A percentile compares a stretch with the other conserved stretches of the same genome.
Evolutionary conservation across 768 basidiomycete genomes (phyloP).

Genomic region (Pleurotus eryngii): DNA sequence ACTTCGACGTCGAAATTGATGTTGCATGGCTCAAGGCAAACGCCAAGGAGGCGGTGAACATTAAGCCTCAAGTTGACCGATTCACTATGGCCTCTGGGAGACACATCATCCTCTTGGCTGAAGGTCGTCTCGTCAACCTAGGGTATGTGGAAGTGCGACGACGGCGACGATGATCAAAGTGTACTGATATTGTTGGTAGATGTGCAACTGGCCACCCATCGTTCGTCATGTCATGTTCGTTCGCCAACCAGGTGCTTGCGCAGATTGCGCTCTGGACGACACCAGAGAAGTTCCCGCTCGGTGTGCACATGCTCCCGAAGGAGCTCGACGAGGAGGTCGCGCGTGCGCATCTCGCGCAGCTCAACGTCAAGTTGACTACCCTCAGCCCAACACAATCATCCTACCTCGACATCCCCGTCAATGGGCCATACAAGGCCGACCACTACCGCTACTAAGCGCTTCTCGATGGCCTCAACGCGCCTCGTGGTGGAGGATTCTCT

Average conservation of each 20-base stretch:
- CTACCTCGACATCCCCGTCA: conserved; percentile 88
- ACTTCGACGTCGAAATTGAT: conserved; percentile 90
- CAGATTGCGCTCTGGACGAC: conserved; percentile 98
- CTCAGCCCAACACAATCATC: conserved; percentile 70
- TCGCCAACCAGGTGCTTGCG: conserved; percentile 97
- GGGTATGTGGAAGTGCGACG: conserved; percentile 48
- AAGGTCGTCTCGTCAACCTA: conserved; percentile 98
- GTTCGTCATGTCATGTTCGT: conserved; percentile 99
- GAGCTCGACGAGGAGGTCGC: conserved; percentile 99
- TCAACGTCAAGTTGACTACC: conserved; percentile 91
- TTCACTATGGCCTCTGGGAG: conserved; percentile 90
- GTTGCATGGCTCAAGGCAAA: conserved; percentile 98
- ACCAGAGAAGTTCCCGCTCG: conserved; percentile 88
- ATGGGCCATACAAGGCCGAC: conserved; percentile 63
- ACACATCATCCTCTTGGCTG: conserved; percentile 95
- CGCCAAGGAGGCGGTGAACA: conserved; percentile 76
- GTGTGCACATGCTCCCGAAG: conserved; percentile 98
- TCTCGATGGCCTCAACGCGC: conserved; percentile 76
- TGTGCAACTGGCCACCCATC: conserved; percentile 99
- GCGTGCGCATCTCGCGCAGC: conserved; percentile 85
- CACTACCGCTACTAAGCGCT: conserved; percentile 42
- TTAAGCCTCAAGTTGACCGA: conserved; percentile 99
- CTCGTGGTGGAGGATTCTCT: conserved; percentile 29
- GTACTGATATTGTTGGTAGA: conserved; percentile 27
- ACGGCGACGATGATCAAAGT: no score